Evolutionary conservation across 2,329 filamentous ascomycete genomes (phyloP), one percentile per base, ranked within the genome.

Genomic region (Botrytis fabae): DNA sequence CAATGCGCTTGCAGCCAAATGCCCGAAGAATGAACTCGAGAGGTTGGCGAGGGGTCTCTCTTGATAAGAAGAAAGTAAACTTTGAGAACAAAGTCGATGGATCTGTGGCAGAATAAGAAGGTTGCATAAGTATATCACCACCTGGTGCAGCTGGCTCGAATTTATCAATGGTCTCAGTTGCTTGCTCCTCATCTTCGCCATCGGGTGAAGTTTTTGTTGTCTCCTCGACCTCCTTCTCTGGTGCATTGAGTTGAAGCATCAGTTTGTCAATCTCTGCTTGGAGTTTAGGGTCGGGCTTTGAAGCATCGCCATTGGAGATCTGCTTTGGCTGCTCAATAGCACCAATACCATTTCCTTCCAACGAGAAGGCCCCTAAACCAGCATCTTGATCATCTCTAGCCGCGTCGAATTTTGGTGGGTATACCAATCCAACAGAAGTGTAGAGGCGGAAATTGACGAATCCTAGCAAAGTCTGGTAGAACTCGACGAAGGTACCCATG

Each of bases 401-500:
- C 78, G 89, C 86, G 81, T 98, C 94, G 79, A 98, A 98, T 83
- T 94, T 97, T 75, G 96, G 96, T 28, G 96, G 96, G 81, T 99
- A 99, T 73, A 98, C 94, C 75, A 99, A 85, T 14, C 96, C 96
- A 76, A 97, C 86, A 0, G 93, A 91, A 1, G 94, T 97, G 85
- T 98, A 99, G 64, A 99, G 87, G 76, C 94, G 88, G 86, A 94
- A 99, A 86, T 99, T 98, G 84, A 98, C 91, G 80, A 99, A 99
- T 74, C 95, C 93, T 32, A 99, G 86, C 22, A 99, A 87, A 7
- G 95, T 98, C 80, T 97, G 97, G 86, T 99, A 99, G 83, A 99
- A 99, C 82, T 99, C 95, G 77, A 99, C 91, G 81, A 99, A 99
- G 7, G 96, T 99, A 74, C 94, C 95, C 96, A 99, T 99, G 83